These are phyloP conservation scores for Sclerotinia subarctica DNA, from an alignment of 2,329 filamentous ascomycete species.

Conservation along the genomic window DNA sequence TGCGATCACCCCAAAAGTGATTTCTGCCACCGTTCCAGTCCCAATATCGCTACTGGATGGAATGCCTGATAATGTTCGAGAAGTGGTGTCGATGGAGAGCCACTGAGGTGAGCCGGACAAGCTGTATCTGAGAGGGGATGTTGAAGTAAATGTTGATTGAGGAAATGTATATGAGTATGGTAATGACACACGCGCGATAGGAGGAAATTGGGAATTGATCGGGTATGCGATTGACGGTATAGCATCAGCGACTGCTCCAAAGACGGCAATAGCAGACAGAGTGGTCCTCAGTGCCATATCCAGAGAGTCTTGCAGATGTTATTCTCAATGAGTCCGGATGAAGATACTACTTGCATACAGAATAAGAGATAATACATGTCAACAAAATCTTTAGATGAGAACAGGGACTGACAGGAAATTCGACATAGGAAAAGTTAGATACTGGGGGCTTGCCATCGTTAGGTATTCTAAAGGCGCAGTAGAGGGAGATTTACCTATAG, in stretches of 20 bases:
- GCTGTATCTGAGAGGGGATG: slow-evolving; percentile 60
- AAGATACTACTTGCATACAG: slow-evolving; percentile 22
- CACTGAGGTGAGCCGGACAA: slow-evolving; percentile 65
- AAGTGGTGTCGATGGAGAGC: slow-evolving; percentile 66
- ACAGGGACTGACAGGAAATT: slow-evolving; percentile 16
- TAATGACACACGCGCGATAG: slow-evolving; percentile 66
- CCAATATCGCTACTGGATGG: slow-evolving; percentile 54
- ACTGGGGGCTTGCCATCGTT: slow-evolving; percentile 25
- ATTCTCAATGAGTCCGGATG: slow-evolving; percentile 13
- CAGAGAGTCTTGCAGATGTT: slow-evolving; percentile 19
- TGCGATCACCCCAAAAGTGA: slow-evolving; percentile 62
- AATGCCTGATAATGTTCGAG: slow-evolving; percentile 67
- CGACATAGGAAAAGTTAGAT: slow-evolving; percentile 20
- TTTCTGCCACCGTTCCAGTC: slow-evolving; percentile 50
- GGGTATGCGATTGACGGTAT: slow-evolving; percentile 57
- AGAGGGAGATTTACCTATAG: slow-evolving; percentile 29
- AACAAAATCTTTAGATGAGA: slow-evolving; percentile 21
- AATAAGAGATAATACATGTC: slow-evolving; percentile 15
- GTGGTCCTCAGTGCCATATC: slow-evolving; percentile 30
- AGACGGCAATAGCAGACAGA: slow-evolving; percentile 24
- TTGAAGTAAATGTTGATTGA: slow-evolving; percentile 67
- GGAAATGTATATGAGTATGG: slow-evolving; percentile 71
- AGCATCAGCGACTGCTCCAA: slow-evolving; percentile 34
- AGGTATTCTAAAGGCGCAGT: slow-evolving; percentile 31
- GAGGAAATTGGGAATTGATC: slow-evolving; percentile 80